Conservation (phyloP, 2,329 filamentous ascomycete genomes). For the Epichloe coenophiala region DNA sequence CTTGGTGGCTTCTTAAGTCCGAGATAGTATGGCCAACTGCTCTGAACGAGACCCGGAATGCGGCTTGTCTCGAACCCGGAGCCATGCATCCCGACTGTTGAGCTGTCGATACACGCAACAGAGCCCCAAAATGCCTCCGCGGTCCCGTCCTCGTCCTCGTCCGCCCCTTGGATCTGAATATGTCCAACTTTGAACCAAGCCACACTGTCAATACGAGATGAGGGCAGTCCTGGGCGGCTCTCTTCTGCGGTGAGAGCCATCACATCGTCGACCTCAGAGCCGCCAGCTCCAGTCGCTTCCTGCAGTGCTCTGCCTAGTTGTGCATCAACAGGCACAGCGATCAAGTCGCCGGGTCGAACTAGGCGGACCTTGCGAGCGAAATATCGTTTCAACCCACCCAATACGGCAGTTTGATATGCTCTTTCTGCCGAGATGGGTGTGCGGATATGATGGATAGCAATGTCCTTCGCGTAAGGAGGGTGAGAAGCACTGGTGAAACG, state of each 20-base stretch:
- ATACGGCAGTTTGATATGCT: slow-evolving; percentile 69
- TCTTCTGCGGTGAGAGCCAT: slow-evolving; percentile 36
- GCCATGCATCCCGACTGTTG: slow-evolving; percentile 79
- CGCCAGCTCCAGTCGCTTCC: slow-evolving; percentile 47
- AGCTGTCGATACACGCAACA: slow-evolving; percentile 72
- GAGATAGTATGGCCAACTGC: slow-evolving; percentile 81
- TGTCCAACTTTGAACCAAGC: slow-evolving; percentile 90
- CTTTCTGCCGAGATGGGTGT: slow-evolving; percentile 82
- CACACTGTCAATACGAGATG: slow-evolving; percentile 41
- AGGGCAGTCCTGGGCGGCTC: slow-evolving; percentile 13
- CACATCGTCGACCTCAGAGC: slow-evolving; percentile 59
- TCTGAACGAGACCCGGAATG: slow-evolving; percentile 62
- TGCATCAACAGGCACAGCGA: slow-evolving; percentile 82
- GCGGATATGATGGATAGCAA: slow-evolving; percentile 77
- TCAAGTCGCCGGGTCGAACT: slow-evolving; percentile 73
- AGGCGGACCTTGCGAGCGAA: slow-evolving; percentile 75
- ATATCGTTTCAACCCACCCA: slow-evolving; percentile 75
- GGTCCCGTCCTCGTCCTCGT: slow-evolving; percentile 42
- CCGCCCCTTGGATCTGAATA: slow-evolving; percentile 43
- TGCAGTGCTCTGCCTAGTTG: slow-evolving; percentile 71
- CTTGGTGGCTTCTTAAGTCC: slow-evolving; percentile 54
- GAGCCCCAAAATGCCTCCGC: slow-evolving; percentile 70
- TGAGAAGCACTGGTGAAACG: slow-evolving; percentile 41
- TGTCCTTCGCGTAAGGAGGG: slow-evolving; percentile 56
- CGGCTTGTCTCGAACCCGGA: slow-evolving; percentile 76